Evolutionary conservation across 2,329 filamentous ascomycete genomes (phyloP).

Genomic region (Pseudogymnoascus sp.): DNA sequence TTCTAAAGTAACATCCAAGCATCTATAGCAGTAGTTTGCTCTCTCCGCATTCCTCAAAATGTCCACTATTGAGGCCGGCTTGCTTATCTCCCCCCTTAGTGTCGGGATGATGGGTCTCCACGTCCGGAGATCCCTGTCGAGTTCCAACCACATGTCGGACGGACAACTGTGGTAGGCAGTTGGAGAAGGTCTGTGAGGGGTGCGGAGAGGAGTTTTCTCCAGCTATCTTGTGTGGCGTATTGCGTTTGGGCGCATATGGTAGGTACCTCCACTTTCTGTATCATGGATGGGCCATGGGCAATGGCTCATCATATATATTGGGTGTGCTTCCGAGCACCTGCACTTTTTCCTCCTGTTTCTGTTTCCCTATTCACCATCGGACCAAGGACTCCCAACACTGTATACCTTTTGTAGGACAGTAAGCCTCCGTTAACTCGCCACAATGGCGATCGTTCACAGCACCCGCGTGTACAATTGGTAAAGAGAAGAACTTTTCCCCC

Average conservation of each 20-base stretch:
- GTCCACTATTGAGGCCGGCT: neutral
- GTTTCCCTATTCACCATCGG: neutral
- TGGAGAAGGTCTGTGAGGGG: neutral
- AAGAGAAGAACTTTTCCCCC: neutral
- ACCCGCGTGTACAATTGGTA: conserved; percentile 11
- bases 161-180: neutral
- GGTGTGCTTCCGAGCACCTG: neutral
- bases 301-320: neutral
- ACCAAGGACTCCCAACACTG: neutral
- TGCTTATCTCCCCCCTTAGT: conserved; percentile 2
- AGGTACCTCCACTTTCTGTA: neutral
- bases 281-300: neutral
- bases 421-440: conserved; percentile 6
- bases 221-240: neutral
- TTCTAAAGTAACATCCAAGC: neutral
- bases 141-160: conserved; percentile 1
- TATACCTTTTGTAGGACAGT: conserved; percentile 3
- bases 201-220: neutral
- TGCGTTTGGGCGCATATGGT: neutral
- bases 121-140: neutral
- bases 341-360: neutral
- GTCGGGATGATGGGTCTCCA: neutral
- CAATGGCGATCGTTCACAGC: conserved; percentile 7
- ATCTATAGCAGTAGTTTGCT: neutral
- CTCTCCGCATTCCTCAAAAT: neutral